Evolutionary conservation across 179 eudicot genomes (phyloP), one percentile per base, ranked within the genome.

Genomic region (Silene noctiflora): DNA sequence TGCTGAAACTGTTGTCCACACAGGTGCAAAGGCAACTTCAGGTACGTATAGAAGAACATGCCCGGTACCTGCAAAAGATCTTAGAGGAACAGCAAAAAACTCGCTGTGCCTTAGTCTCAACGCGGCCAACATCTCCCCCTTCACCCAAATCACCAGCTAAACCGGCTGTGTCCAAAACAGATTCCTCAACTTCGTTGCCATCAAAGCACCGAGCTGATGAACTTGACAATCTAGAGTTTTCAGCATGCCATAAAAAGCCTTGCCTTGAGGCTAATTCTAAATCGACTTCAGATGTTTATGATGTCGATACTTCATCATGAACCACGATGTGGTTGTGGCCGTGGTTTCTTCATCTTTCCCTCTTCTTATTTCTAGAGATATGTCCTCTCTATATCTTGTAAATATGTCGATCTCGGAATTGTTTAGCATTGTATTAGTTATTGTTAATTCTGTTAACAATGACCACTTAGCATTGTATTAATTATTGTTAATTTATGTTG

Each of bases 11-110:
- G 3, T 22, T 71, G 11, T 29, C 12, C 9, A 16, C 13, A 73
- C 75, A 85, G 88, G 88, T 85, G 24, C 88, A 85, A 81, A 61
- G 84, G 75, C 72, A 73, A 70, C 88, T 85, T 71, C 88, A 85
- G 73, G 77, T 85, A 29, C 86, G 88, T 74, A 85, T 85, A 7
- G 84, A 85, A 65, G 86, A 81, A 64, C 88, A 85, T 21, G 88
- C 88, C 4, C 80, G 80, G 44, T 83, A 83, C 76, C 78, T 85
- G 77, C 88, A 85, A 74, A 85, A 83, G 84, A 83, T 85, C 73
- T 75, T 85, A 48, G 86, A 85, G 48, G 84, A 85, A 35, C 86
- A 85, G 74, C 84, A 81, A 63, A 85, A 85, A 75, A 77, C 84
- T 35, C 84, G 82, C 24, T 82, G 17, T 69, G 31, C 75, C 60